Evolutionary conservation across 805 yeast genomes (phyloP).

Genomic region (Metschnikowia reukaufii): DNA sequence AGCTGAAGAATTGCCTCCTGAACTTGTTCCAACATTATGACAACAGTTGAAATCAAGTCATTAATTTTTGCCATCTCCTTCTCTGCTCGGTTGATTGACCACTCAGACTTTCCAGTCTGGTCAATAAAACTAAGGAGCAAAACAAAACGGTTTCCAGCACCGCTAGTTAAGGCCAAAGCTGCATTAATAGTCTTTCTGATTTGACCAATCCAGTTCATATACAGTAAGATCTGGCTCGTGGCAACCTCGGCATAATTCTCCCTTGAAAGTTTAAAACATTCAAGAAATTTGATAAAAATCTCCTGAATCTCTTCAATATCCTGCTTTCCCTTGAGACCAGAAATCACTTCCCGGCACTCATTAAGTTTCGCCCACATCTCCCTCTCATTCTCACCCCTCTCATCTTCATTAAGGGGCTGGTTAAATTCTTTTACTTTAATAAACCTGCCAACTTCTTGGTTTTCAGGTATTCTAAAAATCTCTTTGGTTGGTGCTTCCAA

Average conservation of each 20-base stretch:
- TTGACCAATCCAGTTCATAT: neutral
- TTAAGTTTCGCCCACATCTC: neutral
- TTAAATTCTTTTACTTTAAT: neutral
- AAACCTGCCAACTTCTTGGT: neutral
- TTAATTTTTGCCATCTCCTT: neutral
- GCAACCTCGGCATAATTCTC: neutral
- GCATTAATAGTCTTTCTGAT: neutral
- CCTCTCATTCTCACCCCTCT: neutral
- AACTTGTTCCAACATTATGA: neutral
- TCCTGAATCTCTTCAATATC: neutral
- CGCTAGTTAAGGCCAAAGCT: neutral
- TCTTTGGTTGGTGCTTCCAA: no score
- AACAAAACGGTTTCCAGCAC: neutral
- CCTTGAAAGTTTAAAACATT: neutral
- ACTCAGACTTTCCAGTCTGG: neutral
- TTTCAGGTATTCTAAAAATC: neutral
- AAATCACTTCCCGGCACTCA: neutral
- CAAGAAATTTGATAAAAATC: neutral
- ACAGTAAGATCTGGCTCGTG: neutral
- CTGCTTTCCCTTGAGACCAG: neutral
- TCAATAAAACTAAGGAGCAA: neutral
- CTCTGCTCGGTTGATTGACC: neutral
- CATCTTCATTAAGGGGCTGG: neutral
- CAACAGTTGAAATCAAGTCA: neutral
- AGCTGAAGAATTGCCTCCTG: neutral